Percentiles rank a stretch among this genome's conserved stretches.
Evolutionary conservation across 108 stramenopile species (phyloP).

Genomic region (Cyclotella choctawhatcheeana): DNA sequence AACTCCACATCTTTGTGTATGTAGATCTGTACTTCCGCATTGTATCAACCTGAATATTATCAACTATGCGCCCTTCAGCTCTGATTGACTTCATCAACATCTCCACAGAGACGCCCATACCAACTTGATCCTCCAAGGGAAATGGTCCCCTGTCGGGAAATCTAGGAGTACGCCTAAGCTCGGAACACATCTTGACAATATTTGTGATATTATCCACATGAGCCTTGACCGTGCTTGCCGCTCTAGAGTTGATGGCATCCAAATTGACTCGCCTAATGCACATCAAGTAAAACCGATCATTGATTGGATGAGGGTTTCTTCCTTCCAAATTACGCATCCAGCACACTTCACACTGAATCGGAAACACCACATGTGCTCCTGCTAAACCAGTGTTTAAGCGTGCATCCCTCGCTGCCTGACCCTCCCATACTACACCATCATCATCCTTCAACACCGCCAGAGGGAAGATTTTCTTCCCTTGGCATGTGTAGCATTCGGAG

Average conservation of each 20-base stretch:
- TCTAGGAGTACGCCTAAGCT: conserved; percentile 8
- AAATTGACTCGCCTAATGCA: conserved; percentile 13
- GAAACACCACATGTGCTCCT: conserved; percentile 41
- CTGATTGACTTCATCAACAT: conserved; percentile 26
- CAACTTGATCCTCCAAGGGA: conserved; percentile 31
- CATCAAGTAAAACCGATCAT: neutral
- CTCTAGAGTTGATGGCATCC: conserved; percentile 37
- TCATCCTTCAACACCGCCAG: conserved; percentile 24
- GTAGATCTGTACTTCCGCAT: conserved; percentile 24
- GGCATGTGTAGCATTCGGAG: conserved; percentile 28
- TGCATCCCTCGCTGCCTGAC: neutral
- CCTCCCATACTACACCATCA: conserved; percentile 12
- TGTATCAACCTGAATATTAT: conserved; percentile 28
- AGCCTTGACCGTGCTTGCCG: neutral
- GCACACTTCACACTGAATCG: conserved; percentile 61
- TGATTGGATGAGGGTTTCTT: neutral
- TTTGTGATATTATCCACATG: neutral
- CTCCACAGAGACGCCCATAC: conserved; percentile 42
- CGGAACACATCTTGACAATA: neutral
- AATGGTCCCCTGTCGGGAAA: conserved; percentile 21
- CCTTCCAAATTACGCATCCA: conserved; percentile 39
- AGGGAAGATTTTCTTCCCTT: conserved; percentile 3
- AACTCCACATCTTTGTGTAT: neutral
- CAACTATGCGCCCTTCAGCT: conserved; percentile 13
- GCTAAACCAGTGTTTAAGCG: neutral